Conservation (phyloP, 1,284 basidiomycete species). For the Amylostereum areolatum region DNA sequence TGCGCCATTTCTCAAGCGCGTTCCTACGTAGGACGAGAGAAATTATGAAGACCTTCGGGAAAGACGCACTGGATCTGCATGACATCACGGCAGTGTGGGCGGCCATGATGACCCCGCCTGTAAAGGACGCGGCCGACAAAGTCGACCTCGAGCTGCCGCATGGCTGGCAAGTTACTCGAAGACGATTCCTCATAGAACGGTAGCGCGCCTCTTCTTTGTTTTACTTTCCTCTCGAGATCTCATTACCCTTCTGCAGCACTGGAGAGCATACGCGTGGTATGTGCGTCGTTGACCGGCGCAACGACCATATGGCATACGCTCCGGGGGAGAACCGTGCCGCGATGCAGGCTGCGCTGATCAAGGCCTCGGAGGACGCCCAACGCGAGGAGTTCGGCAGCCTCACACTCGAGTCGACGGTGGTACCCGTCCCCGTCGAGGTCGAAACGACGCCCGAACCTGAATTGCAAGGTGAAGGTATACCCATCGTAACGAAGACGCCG, state of each 20-base stretch:
- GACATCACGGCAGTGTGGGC: conserved; percentile 82
- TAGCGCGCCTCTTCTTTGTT: conserved; percentile 19
- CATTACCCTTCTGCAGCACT: conserved; percentile 19
- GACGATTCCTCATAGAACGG: conserved; percentile 65
- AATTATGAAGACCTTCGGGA: conserved; percentile 65
- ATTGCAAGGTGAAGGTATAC: conserved; percentile 33
- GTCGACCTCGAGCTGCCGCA: conserved; percentile 25
- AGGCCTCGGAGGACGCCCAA: conserved; percentile 16
- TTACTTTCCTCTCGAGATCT: background rate
- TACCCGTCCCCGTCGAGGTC: conserved; percentile 49
- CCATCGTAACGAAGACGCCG: conserved; percentile 51
- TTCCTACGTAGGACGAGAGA: conserved; percentile 74
- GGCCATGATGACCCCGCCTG: conserved; percentile 61
- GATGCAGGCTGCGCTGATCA: conserved; percentile 43
- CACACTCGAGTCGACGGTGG: conserved; percentile 39
- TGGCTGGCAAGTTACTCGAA: conserved; percentile 53
- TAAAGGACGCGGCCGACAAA: conserved; percentile 16
- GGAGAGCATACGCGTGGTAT: conserved; percentile 67
- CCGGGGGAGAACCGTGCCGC: conserved; percentile 57
- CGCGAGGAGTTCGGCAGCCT: conserved; percentile 29
- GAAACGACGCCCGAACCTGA: conserved; percentile 25
- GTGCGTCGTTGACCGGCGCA: conserved; percentile 66
- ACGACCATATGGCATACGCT: conserved; percentile 52
- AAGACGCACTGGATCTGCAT: conserved; percentile 82
- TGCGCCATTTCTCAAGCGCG: conserved; percentile 73